phyloP scores from a whole-genome alignment of 305 asterid species.

The Caryopteris hybrid region DNA sequence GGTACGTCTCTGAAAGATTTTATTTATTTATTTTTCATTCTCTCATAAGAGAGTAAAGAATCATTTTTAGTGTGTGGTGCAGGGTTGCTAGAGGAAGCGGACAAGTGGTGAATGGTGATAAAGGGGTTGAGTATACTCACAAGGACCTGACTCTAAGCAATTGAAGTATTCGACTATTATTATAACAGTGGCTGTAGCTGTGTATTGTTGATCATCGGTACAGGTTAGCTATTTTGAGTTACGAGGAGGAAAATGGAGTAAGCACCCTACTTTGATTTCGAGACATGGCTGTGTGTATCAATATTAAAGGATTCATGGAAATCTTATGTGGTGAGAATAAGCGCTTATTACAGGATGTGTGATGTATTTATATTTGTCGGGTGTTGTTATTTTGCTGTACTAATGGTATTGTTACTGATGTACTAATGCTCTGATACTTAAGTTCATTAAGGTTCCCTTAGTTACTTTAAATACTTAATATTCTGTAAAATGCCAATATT shows the following conservation, averaged over 20 bases:
- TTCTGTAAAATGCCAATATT: no score
- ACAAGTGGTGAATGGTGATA: conserved; percentile 87
- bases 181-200: not conserved
- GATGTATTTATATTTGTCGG: not conserved
- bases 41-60: not conserved
- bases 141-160: conserved; percentile 45
- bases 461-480: no score
- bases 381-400: not conserved
- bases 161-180: not conserved
- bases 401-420: no score
- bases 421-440: not conserved
- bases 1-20: conserved; percentile 15
- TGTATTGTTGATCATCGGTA: not conserved
- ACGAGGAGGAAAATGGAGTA: not conserved
- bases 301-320: not conserved
- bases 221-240: not conserved
- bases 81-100: conserved; percentile 97
- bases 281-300: no score
- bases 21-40: not conserved
- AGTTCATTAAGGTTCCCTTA: no score
- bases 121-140: conserved; percentile 72
- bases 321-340: not conserved
- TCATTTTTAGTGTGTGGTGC: not conserved
- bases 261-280: no score
- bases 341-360: not conserved